A percentile compares a stretch with the other conserved stretches of the same genome.
Conservation (phyloP, 306 rosid species). For the Nissolia schottii region DNA sequence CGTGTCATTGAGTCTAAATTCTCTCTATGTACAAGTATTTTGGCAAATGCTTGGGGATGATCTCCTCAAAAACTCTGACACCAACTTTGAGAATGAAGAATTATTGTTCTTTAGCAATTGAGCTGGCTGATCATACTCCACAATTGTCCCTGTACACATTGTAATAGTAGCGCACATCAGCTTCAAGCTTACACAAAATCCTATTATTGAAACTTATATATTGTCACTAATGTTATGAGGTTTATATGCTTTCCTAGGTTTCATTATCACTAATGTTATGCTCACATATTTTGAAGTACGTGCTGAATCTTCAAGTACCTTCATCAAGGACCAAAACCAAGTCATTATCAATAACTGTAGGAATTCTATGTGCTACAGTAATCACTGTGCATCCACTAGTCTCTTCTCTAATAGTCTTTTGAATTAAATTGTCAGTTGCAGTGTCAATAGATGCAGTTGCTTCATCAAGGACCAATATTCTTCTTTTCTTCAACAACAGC, state of each 20-base stretch:
- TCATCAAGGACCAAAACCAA: slow-evolving; percentile 74
- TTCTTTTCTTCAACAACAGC: slow-evolving; percentile 68
- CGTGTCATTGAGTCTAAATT: background rate
- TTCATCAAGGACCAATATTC: slow-evolving; percentile 78
- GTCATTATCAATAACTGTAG: slow-evolving; percentile 82
- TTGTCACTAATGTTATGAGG: no score
- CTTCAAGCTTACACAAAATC: background rate
- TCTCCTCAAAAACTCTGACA: slow-evolving; percentile 66
- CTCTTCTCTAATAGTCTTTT: slow-evolving; percentile 68
- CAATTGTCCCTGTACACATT: slow-evolving; percentile 53
- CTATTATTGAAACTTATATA: background rate
- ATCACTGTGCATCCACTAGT: slow-evolving; percentile 77
- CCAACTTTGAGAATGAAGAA: slow-evolving; percentile 83
- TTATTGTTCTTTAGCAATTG: slow-evolving; percentile 52
- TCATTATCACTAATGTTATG: slow-evolving; percentile 1
- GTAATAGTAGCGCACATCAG: slow-evolving; percentile 8
- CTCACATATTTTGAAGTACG: background rate
- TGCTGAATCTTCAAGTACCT: slow-evolving; percentile 40
- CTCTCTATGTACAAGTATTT: background rate
- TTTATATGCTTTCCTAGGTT: background rate
- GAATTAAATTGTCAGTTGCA: slow-evolving; percentile 73
- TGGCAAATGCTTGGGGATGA: slow-evolving; percentile 39
- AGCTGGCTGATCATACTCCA: slow-evolving; percentile 65
- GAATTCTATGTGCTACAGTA: slow-evolving; percentile 85
- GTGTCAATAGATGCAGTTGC: slow-evolving; percentile 95